These are phyloP conservation scores for Biscogniauxia sp. DNA, from an alignment of 2,329 filamentous ascomycete genomes.

Conservation along the genomic window DNA sequence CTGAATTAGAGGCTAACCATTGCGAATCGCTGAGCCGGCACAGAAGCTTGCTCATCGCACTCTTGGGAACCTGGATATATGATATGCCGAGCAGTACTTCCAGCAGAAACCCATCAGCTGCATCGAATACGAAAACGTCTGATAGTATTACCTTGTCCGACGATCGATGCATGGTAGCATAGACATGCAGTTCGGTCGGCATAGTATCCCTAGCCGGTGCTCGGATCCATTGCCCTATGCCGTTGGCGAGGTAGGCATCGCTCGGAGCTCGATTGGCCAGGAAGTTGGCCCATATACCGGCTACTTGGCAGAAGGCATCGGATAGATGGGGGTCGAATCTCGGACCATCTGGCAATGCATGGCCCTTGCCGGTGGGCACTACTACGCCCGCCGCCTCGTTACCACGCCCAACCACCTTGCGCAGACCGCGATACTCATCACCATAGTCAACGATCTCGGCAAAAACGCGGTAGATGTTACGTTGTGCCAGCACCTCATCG, in stretches of 20 bases:
- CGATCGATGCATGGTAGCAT: constrained; percentile 1
- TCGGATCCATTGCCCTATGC: constrained; percentile 22
- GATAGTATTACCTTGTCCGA: constrained; percentile 19
- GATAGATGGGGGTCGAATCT: constrained; percentile 19
- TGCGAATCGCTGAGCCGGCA: constrained; percentile 12
- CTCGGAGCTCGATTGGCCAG: constrained; percentile 27
- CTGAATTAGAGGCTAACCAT: neutral
- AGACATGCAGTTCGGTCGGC: no score
- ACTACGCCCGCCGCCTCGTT: constrained; percentile 29
- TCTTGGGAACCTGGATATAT: constrained; percentile 29
- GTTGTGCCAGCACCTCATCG: constrained; percentile 34
- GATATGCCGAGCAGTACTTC: constrained; percentile 36
- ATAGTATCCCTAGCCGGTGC: neutral
- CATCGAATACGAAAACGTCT: constrained; percentile 37
- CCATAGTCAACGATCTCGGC: constrained; percentile 36
- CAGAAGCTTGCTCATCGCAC: constrained; percentile 31
- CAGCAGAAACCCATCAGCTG: constrained; percentile 24
- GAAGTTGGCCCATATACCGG: constrained; percentile 36
- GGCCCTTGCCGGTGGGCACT: no score
- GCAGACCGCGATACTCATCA: constrained; percentile 33
- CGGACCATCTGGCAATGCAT: neutral
- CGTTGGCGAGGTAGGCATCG: constrained; percentile 34
- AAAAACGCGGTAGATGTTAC: constrained; percentile 39
- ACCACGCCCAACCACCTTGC: constrained; percentile 28
- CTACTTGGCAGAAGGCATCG: constrained; percentile 37